Evolutionary conservation across 2,329 filamentous ascomycete genomes (phyloP).

Genomic region (Taxawa tesnikishii): DNA sequence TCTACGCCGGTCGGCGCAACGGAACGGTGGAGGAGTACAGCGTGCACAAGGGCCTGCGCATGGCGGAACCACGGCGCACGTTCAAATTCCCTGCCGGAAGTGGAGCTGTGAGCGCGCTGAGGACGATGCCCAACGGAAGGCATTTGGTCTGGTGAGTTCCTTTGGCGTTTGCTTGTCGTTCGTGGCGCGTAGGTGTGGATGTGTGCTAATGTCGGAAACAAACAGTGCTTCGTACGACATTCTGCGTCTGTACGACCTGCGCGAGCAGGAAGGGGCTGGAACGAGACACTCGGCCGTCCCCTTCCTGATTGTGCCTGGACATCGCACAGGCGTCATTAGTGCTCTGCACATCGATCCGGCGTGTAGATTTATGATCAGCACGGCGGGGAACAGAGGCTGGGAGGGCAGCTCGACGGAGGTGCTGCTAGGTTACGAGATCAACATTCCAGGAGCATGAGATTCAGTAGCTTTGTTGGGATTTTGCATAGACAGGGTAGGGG

Average conservation of each 20-base stretch:
- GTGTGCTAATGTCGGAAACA: conserved; percentile 4
- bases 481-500: no score
- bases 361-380: conserved; percentile 81
- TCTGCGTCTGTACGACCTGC: conserved; percentile 77
- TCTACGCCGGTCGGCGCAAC: conserved; percentile 86
- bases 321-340: conserved; percentile 76
- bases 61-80: conserved; percentile 61
- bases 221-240: conserved; percentile 81
- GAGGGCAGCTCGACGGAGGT: conserved; percentile 85
- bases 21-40: conserved; percentile 90
- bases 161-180: conserved; percentile 6
- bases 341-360: conserved; percentile 78
- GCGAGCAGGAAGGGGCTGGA: conserved; percentile 28
- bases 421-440: conserved; percentile 86
- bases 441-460: conserved; percentile 2
- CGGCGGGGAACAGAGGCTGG: conserved; percentile 88
- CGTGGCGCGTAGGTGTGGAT: not conserved
- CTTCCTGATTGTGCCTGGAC: conserved; percentile 92
- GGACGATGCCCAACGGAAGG: conserved; percentile 82
- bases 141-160: conserved; percentile 68
- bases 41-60: conserved; percentile 55
- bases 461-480: no score
- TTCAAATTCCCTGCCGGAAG: conserved; percentile 85
- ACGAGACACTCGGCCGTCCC: conserved; percentile 63
- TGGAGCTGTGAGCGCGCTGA: conserved; percentile 76